Percentiles rank a stretch among this genome's conserved stretches.
These are phyloP conservation scores for Hymenoscyphus infarciens DNA, from an alignment of 2,329 filamentous ascomycete genomes.

Conservation along the genomic window DNA sequence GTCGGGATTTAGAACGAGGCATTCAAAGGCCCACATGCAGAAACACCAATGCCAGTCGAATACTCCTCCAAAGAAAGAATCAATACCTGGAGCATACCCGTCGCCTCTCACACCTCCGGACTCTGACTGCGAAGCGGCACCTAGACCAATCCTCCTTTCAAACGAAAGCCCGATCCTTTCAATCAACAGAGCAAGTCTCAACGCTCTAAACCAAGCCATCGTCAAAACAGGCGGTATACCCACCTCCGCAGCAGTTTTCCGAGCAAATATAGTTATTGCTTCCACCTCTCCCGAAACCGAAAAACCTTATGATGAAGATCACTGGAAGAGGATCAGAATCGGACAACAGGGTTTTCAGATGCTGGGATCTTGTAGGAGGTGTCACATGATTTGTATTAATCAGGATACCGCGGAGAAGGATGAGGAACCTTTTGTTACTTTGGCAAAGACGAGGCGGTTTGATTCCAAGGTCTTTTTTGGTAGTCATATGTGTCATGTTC, in stretches of 20 bases:
- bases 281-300: conserved; percentile 35
- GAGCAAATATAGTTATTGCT: conserved; percentile 80
- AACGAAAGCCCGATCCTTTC: conserved; percentile 94
- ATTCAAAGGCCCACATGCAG: conserved; percentile 68
- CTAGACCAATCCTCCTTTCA: conserved; percentile 67
- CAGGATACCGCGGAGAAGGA: conserved; percentile 74
- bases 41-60: conserved; percentile 45
- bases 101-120: conserved; percentile 53
- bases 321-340: conserved; percentile 67
- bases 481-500: conserved; percentile 63
- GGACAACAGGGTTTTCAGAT: conserved; percentile 63
- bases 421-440: conserved; percentile 78
- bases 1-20: conserved; percentile 56
- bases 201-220: conserved; percentile 72
- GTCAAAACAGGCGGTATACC: conserved; percentile 56
- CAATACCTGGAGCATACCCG: conserved; percentile 53
- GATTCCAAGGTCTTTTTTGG: conserved; percentile 89
- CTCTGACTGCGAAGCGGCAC: conserved; percentile 48
- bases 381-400: conserved; percentile 95
- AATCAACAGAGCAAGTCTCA: conserved; percentile 76
- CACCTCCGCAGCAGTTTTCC: conserved; percentile 72
- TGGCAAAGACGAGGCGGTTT: conserved; percentile 81
- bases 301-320: conserved; percentile 73
- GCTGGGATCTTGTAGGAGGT: conserved; percentile 80
- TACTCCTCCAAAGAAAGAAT: conserved; percentile 11